Conservation (phyloP, 164 flowering plant species). For the Saururus chinensis region DNA sequence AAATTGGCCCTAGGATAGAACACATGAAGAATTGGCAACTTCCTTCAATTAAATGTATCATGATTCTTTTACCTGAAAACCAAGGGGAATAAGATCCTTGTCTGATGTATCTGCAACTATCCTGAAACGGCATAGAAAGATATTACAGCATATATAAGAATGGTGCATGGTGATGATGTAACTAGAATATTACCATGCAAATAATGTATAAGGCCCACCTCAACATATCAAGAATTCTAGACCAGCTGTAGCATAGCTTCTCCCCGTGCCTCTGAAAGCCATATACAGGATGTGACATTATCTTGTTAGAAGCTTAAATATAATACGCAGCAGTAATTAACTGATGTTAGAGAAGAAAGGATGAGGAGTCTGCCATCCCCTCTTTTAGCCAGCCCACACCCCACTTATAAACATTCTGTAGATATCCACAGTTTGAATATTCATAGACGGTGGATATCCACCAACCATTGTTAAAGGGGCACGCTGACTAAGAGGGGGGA, state of each 20-base stretch:
- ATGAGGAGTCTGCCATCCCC: no score
- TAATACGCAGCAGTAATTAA: no score
- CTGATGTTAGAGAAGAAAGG: no score
- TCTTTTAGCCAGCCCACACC: no score
- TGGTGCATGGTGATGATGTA: background rate
- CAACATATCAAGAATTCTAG: slow-evolving; percentile 78
- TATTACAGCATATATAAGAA: background rate
- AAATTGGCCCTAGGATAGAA: no score
- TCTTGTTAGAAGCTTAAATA: no score
- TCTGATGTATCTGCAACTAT: slow-evolving; percentile 79
- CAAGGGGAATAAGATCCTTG: slow-evolving; percentile 85
- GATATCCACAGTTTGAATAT: no score
- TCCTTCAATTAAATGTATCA: background rate
- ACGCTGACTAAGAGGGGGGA: no score
- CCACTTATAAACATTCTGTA: no score
- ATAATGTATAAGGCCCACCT: slow-evolving; percentile 33
- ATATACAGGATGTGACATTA: background rate
- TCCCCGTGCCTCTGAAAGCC: slow-evolving; percentile 79
- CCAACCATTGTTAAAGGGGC: no score
- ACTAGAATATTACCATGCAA: background rate
- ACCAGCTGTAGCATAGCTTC: slow-evolving; percentile 81
- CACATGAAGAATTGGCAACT: background rate
- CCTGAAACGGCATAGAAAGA: slow-evolving; percentile 29
- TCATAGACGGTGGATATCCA: no score
- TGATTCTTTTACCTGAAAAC: slow-evolving; percentile 63